Evolutionary conservation across 2,329 filamentous ascomycete species (phyloP).

Genomic region (Diaporthe helianthi): DNA sequence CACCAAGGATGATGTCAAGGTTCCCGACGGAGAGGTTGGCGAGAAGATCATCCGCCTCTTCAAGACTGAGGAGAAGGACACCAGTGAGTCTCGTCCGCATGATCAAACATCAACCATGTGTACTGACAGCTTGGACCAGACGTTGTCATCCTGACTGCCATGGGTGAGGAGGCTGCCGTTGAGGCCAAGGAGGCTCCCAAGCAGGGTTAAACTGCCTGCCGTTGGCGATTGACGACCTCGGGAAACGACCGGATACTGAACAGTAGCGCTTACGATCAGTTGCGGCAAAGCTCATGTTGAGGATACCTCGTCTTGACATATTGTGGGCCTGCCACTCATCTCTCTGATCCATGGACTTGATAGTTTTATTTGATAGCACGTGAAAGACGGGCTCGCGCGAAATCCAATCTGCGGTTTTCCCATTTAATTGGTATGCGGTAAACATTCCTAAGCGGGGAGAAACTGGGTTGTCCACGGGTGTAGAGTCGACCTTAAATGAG

Average conservation of each 20-base stretch:
- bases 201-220: constrained; percentile 41
- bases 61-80: constrained; percentile 85
- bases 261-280: constrained; percentile 33
- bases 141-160: constrained; percentile 90
- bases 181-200: constrained; percentile 91
- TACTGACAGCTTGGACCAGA: constrained; percentile 59
- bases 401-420: constrained; percentile 31
- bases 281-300: constrained; percentile 33
- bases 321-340: constrained; percentile 31
- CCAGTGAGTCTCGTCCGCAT: constrained; percentile 69
- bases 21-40: constrained; percentile 89
- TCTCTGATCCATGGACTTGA: constrained; percentile 35
- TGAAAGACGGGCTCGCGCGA: constrained; percentile 30
- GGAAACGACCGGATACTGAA: constrained; percentile 31
- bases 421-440: constrained; percentile 25
- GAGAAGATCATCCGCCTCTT: constrained; percentile 86
- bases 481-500: constrained; percentile 18
- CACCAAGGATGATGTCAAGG: constrained; percentile 93
- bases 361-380: constrained; percentile 35
- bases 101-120: not conserved
- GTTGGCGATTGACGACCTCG: constrained; percentile 9
- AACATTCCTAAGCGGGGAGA: constrained; percentile 9
- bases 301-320: constrained; percentile 32
- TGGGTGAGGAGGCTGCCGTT: constrained; percentile 93
- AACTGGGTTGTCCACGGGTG: not conserved